These are phyloP conservation scores for Geotrichum macrosporum DNA, from an alignment of 1,139 yeast species.

Conservation along the genomic window DNA sequence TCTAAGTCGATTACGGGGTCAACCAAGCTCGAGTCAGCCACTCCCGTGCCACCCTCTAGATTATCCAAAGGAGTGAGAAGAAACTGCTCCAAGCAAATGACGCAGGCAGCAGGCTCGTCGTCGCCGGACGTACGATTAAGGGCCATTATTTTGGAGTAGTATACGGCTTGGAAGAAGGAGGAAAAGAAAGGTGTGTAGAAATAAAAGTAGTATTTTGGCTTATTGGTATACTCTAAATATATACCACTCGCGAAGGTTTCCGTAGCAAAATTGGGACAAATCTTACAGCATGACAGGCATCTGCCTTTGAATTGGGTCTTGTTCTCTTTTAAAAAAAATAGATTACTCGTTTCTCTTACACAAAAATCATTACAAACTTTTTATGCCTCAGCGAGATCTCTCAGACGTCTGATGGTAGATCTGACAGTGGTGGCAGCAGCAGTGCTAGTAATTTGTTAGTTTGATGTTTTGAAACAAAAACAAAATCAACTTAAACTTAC, in stretches of 20 bases:
- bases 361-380: slow-evolving; percentile 18
- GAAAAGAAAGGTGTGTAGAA: too few species aligned
- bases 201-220: too few species aligned
- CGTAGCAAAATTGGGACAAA: too few species aligned
- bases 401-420: slow-evolving; percentile 99
- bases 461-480: neutral
- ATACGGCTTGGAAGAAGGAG: too few species aligned
- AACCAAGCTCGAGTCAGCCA: slow-evolving; percentile 4
- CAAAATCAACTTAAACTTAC: slow-evolving; percentile 27
- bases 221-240: too few species aligned
- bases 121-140: too few species aligned
- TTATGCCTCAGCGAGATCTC: slow-evolving; percentile 99
- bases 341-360: slow-evolving; percentile 19
- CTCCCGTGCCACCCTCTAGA: slow-evolving; percentile 11
- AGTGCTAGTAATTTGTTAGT: slow-evolving; percentile 42
- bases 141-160: too few species aligned
- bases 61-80: neutral
- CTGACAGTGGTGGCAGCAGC: slow-evolving; percentile 99
- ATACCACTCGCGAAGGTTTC: too few species aligned
- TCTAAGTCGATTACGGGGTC: slow-evolving; percentile 8
- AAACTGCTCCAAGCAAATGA: slow-evolving; percentile 28
- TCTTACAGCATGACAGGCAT: too few species aligned
- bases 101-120: slow-evolving; percentile 23
- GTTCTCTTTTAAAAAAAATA: slow-evolving; percentile 3
- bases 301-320: slow-evolving; percentile 3